These are phyloP conservation scores for Thielaviopsis euricoi DNA, from an alignment of 2,329 filamentous ascomycete genomes.

Conservation along the genomic window DNA sequence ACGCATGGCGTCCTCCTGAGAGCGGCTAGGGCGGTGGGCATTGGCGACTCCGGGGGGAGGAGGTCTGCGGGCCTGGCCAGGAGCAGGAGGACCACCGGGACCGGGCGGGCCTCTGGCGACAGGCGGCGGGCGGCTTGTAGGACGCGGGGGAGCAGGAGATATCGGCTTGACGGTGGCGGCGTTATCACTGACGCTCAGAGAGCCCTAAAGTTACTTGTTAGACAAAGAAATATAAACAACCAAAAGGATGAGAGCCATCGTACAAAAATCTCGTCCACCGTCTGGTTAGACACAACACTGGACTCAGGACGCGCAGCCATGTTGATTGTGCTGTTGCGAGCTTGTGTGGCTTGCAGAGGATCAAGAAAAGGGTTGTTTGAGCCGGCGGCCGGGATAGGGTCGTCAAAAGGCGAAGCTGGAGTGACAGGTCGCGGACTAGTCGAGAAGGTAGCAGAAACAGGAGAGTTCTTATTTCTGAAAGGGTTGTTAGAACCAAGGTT, in stretches of 20 bases:
- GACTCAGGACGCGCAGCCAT: slow-evolving; percentile 33
- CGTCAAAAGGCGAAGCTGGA: slow-evolving; percentile 42
- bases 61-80: slow-evolving; percentile 22
- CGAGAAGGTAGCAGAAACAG: slow-evolving; percentile 19
- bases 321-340: slow-evolving; percentile 3
- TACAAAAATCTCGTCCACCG: slow-evolving; percentile 63
- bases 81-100: slow-evolving; percentile 1
- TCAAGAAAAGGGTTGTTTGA: slow-evolving; percentile 67
- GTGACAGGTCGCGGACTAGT: slow-evolving; percentile 18
- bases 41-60: slow-evolving; percentile 42
- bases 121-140: slow-evolving; percentile 12
- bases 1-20: slow-evolving; percentile 22
- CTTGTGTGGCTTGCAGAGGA: slow-evolving; percentile 16
- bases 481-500: slow-evolving; percentile 72
- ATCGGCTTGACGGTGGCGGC: slow-evolving; percentile 38
- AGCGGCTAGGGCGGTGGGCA: slow-evolving; percentile 50
- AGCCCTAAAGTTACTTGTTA: slow-evolving; percentile 4
- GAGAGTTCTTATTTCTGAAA: slow-evolving; percentile 56
- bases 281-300: slow-evolving; percentile 24
- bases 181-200: slow-evolving; percentile 45
- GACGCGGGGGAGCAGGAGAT: slow-evolving; percentile 15
- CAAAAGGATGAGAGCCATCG: slow-evolving; percentile 22
- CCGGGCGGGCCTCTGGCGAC: not conserved
- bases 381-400: slow-evolving; percentile 37
- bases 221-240: not conserved